Percentiles rank a stretch among this genome's conserved stretches.
These are phyloP conservation scores for Suillus subaureus DNA, from an alignment of 768 basidiomycete genomes.

Conservation along the genomic window DNA sequence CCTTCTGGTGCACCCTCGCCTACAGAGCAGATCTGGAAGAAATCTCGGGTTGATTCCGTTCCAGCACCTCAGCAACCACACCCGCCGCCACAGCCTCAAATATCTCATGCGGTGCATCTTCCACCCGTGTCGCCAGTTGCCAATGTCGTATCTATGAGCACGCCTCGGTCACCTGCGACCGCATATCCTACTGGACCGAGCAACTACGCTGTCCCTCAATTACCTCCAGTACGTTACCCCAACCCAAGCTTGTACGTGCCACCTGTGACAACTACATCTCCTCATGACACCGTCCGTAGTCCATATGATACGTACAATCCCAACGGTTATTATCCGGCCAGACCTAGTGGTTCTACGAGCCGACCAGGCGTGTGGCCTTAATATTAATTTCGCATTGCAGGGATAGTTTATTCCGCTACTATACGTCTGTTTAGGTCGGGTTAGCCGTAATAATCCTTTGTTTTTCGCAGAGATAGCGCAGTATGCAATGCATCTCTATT, in stretches of 20 bases:
- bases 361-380: conserved; percentile 32
- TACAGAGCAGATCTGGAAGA: conserved; percentile 78
- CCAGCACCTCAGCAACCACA: conserved; percentile 14
- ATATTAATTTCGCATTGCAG: conserved; percentile 17
- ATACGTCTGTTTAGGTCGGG: conserved; percentile 13
- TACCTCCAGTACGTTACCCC: conserved; percentile 32
- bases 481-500: background rate
- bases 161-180: conserved; percentile 14
- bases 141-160: background rate
- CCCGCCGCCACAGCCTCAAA: conserved; percentile 5
- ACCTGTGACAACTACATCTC: conserved; percentile 6
- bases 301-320: conserved; percentile 27
- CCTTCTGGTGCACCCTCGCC: conserved; percentile 50
- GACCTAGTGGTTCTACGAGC: conserved; percentile 23
- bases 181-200: conserved; percentile 16
- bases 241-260: conserved; percentile 18
- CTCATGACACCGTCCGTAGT: conserved; percentile 25
- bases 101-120: conserved; percentile 15
- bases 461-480: conserved; percentile 3
- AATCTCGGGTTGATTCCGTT: conserved; percentile 43
- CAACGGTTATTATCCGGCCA: conserved; percentile 22
- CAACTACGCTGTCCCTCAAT: conserved; percentile 24
- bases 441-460: conserved; percentile 16
- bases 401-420: conserved; percentile 7
- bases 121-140: conserved; percentile 29